phyloP scores from a whole-genome alignment of 768 basidiomycete genomes.

The Candolleomyces eurysporus region DNA sequence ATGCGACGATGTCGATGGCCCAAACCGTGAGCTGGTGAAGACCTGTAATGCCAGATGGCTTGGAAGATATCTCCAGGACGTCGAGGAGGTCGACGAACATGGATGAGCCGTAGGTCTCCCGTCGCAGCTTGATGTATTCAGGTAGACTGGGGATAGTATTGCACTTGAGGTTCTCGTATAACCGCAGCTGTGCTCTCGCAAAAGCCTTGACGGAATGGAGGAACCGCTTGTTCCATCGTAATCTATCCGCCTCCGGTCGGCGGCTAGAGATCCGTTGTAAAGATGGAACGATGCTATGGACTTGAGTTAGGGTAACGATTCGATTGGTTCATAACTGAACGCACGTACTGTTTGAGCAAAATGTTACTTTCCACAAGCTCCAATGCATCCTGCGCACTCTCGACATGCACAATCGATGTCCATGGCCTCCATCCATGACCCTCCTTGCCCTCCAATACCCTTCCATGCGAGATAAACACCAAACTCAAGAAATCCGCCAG shows the following conservation, averaged over 20 bases:
- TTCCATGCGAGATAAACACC: constrained; percentile 35
- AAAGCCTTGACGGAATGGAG: constrained; percentile 31
- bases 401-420: not conserved
- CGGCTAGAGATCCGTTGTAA: constrained; percentile 28
- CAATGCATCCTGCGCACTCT: constrained; percentile 17
- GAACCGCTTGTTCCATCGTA: constrained; percentile 43
- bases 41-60: constrained; percentile 28
- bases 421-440: not conserved
- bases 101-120: constrained; percentile 47
- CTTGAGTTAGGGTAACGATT: too few species aligned
- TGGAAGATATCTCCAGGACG: constrained; percentile 42
- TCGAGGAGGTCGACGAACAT: constrained; percentile 52
- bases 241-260: constrained; percentile 28
- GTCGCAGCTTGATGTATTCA: constrained; percentile 43
- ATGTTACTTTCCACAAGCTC: constrained; percentile 4
- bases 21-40: constrained; percentile 33
- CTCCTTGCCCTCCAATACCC: constrained; percentile 12
- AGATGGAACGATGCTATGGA: constrained; percentile 1
- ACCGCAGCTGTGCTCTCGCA: constrained; percentile 30
- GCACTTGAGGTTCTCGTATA: constrained; percentile 22
- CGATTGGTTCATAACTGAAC: too few species aligned
- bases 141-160: constrained; percentile 39
- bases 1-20: constrained; percentile 49
- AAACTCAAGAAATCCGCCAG: constrained; percentile 50
- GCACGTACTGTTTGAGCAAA: constrained; percentile 3